These are phyloP conservation scores for Candida ponderosae DNA, from an alignment of 805 yeast genomes.

Conservation along the genomic window DNA sequence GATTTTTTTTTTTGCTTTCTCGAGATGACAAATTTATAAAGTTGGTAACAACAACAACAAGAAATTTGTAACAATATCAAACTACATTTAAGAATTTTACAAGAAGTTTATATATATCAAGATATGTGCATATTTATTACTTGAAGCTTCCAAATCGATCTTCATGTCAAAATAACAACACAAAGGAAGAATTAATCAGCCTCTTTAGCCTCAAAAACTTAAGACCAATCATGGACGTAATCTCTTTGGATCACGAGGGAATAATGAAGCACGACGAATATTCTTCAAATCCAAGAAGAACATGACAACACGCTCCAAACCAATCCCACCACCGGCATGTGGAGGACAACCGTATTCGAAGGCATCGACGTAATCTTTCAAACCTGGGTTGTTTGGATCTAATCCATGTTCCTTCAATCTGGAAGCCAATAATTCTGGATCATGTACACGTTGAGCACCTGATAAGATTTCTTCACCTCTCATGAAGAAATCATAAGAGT, in stretches of 20 bases:
- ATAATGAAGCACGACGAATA: constrained; percentile 95
- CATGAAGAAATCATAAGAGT: constrained; percentile 99
- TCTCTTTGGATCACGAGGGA: constrained; percentile 98
- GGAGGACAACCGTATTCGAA: constrained; percentile 96
- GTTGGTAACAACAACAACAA: too few relatives aligned
- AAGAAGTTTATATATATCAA: too few relatives aligned
- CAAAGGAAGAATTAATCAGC: too few relatives aligned
- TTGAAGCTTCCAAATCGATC: too few relatives aligned
- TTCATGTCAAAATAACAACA: too few relatives aligned
- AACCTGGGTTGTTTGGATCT: constrained; percentile 73
- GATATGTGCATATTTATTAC: too few relatives aligned
- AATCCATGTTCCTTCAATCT: constrained; percentile 82
- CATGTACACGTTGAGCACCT: constrained; percentile 99
- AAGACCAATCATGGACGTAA: constrained; percentile 86
- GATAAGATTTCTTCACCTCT: constrained; percentile 98
- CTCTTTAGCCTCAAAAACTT: too few relatives aligned
- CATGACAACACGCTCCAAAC: constrained; percentile 97
- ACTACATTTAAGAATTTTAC: too few relatives aligned
- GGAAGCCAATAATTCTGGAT: constrained; percentile 70
- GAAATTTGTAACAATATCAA: too few relatives aligned
- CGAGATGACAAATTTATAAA: too few relatives aligned
- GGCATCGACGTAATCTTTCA: constrained; percentile 86
- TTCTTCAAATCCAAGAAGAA: constrained; percentile 94
- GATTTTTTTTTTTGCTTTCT: too few relatives aligned
- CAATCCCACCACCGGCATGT: constrained; percentile 99